These are phyloP conservation scores for Mortierella sp. DNA, from an alignment of 371 early-diverging fungal species.

Conservation along the genomic window DNA sequence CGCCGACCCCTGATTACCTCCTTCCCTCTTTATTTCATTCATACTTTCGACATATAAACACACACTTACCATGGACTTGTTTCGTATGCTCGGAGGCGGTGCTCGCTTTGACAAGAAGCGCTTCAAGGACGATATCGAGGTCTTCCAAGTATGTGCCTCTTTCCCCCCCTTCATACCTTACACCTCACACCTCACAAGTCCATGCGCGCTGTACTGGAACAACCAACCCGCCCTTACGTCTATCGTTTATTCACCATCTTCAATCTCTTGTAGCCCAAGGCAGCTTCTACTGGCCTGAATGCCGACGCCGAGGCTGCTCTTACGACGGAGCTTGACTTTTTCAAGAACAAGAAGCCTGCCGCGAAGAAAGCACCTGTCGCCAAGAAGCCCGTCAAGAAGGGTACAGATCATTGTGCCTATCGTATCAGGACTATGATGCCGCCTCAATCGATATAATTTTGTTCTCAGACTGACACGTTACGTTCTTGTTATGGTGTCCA, in stretches of 20 bases:
- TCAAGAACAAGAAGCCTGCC: conserved; percentile 59
- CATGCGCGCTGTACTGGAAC: not conserved
- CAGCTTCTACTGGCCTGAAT: conserved; percentile 44
- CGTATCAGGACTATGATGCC: not conserved
- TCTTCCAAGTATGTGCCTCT: conserved; percentile 72
- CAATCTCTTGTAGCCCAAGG: conserved; percentile 29
- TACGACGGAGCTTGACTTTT: conserved; percentile 65
- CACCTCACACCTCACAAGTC: not conserved
- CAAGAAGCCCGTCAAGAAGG: conserved; percentile 36
- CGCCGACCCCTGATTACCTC: not conserved
- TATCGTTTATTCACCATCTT: not conserved
- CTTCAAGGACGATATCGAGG: conserved; percentile 79
- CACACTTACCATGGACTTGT: conserved; percentile 76
- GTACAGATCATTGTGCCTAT: not conserved
- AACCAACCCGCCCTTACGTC: not conserved
- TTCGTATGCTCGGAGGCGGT: conserved; percentile 85
- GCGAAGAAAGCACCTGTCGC: conserved; percentile 25
- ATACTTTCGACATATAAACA: conserved; percentile 5
- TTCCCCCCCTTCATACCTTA: not conserved
- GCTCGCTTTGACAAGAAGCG: conserved; percentile 87
- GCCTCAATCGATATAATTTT: not conserved
- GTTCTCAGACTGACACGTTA: not conserved
- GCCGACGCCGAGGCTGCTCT: conserved; percentile 55
- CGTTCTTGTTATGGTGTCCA: not conserved
- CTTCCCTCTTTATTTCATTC: not conserved